Conservation (phyloP, 306 rosid genomes). For the Cicer judaicum region DNA sequence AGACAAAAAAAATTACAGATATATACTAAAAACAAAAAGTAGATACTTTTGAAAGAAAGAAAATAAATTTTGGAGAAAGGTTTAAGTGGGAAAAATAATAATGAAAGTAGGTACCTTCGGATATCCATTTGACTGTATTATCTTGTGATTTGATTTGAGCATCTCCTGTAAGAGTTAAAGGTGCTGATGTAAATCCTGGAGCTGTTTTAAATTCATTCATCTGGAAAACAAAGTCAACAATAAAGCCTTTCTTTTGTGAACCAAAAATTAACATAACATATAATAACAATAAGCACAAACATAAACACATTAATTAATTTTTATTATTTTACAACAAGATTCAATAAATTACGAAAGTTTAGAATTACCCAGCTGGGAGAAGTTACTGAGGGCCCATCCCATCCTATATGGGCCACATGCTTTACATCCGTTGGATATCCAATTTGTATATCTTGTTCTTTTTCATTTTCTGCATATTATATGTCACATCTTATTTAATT, state of each 20-base stretch:
- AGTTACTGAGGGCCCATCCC: slow-evolving; percentile 94
- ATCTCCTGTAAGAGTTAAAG: slow-evolving; percentile 47
- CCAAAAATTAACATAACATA: slow-evolving; percentile 26
- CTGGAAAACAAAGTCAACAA: slow-evolving; percentile 49
- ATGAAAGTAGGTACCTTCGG: slow-evolving; percentile 43
- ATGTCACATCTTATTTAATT: neutral
- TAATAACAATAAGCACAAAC: neutral
- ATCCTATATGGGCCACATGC: slow-evolving; percentile 96
- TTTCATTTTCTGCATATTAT: slow-evolving; percentile 62
- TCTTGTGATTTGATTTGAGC: slow-evolving; percentile 39
- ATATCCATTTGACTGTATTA: slow-evolving; percentile 43
- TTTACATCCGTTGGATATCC: slow-evolving; percentile 94
- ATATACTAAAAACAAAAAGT: too few relatives aligned
- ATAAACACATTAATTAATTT: neutral
- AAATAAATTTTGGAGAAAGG: too few relatives aligned
- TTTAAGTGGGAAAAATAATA: neutral
- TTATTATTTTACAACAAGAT: neutral
- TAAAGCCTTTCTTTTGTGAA: slow-evolving; percentile 23
- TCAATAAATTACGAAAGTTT: neutral
- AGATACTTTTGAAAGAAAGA: too few relatives aligned
- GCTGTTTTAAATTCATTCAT: slow-evolving; percentile 70
- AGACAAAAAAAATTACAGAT: too few relatives aligned
- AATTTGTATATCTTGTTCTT: slow-evolving; percentile 82
- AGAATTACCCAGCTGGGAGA: slow-evolving; percentile 88
- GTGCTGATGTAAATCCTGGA: slow-evolving; percentile 51